phyloP scores from a whole-genome alignment of 1,284 basidiomycete genomes.

The Sporisorium sorghi region DNA sequence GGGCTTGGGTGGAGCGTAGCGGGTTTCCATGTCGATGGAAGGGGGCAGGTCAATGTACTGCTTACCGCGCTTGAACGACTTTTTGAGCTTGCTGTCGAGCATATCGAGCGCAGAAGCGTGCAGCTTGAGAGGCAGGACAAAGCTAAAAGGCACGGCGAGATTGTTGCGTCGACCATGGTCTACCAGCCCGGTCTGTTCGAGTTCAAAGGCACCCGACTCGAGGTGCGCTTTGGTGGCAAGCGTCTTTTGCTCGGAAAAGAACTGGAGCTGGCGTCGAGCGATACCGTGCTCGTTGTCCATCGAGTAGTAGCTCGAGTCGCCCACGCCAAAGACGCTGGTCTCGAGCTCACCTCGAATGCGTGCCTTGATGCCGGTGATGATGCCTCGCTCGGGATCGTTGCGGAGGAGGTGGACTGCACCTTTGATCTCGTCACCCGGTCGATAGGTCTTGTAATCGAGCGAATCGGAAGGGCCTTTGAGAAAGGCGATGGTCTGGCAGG shows the following conservation, averaged over 20 bases:
- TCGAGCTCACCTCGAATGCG: conserved; percentile 51
- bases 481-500: conserved; percentile 51
- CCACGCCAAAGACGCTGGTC: conserved; percentile 49
- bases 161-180: conserved; percentile 51
- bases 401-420: conserved; percentile 49
- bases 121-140: conserved; percentile 49
- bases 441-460: conserved; percentile 52
- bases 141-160: conserved; percentile 50
- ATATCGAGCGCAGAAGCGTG: conserved; percentile 50
- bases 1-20: conserved; percentile 45
- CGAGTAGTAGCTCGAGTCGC: conserved; percentile 54
- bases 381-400: conserved; percentile 46
- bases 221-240: conserved; percentile 41
- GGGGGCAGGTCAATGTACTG: conserved; percentile 53
- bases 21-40: conserved; percentile 48
- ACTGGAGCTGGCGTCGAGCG: conserved; percentile 47
- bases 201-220: conserved; percentile 36
- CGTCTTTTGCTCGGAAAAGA: conserved; percentile 49
- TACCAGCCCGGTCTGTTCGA: conserved; percentile 47
- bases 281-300: conserved; percentile 49
- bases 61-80: conserved; percentile 47
- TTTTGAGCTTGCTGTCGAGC: conserved; percentile 52
- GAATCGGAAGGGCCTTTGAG: conserved; percentile 48
- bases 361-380: conserved; percentile 51
- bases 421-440: conserved; percentile 52